Conservation (phyloP, 2,329 filamentous ascomycete species). For the Rhynchosporium agropyri region DNA sequence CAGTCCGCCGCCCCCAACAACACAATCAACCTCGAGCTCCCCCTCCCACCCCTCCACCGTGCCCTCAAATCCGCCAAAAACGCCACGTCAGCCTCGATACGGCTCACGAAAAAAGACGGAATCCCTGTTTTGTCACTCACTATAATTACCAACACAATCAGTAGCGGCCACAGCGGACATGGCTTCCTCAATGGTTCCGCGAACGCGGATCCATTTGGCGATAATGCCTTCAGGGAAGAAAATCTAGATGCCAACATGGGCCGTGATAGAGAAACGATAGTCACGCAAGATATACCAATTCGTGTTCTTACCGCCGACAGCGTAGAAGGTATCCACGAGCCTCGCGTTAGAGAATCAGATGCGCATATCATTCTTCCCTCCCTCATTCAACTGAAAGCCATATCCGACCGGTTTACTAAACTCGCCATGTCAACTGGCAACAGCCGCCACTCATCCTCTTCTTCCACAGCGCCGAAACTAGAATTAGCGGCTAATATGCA, state of each 20-base stretch:
- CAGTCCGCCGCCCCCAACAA: slow-evolving; percentile 82
- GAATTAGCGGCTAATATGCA: slow-evolving; percentile 95
- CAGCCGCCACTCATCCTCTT: slow-evolving; percentile 6
- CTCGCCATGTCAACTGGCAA: slow-evolving; percentile 60
- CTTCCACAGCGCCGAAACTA: slow-evolving; percentile 60
- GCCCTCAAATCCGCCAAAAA: slow-evolving; percentile 88
- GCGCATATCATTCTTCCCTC: slow-evolving; percentile 91
- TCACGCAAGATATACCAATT: slow-evolving; percentile 96
- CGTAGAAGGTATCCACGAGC: slow-evolving; percentile 94
- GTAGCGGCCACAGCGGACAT: slow-evolving; percentile 48
- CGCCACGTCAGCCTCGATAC: slow-evolving; percentile 79
- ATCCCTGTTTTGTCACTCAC: slow-evolving; percentile 87
- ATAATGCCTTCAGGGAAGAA: slow-evolving; percentile 51
- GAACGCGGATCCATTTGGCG: slow-evolving; percentile 49
- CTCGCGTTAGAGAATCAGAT: slow-evolving; percentile 85
- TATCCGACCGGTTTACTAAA: slow-evolving; percentile 93
- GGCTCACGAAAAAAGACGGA: slow-evolving; percentile 90
- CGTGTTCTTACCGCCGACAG: slow-evolving; percentile 80
- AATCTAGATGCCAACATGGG: slow-evolving; percentile 57
- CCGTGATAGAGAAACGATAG: slow-evolving; percentile 82
- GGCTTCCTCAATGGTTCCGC: slow-evolving; percentile 38
- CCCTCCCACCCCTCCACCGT: slow-evolving; percentile 82
- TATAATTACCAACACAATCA: slow-evolving; percentile 74
- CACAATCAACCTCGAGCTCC: slow-evolving; percentile 94
- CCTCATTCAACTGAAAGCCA: slow-evolving; percentile 84